Evolutionary conservation across 208 protist genomes (phyloP), one percentile per base, ranked within the genome.

Genomic region (Wallacemonas collosoma): DNA sequence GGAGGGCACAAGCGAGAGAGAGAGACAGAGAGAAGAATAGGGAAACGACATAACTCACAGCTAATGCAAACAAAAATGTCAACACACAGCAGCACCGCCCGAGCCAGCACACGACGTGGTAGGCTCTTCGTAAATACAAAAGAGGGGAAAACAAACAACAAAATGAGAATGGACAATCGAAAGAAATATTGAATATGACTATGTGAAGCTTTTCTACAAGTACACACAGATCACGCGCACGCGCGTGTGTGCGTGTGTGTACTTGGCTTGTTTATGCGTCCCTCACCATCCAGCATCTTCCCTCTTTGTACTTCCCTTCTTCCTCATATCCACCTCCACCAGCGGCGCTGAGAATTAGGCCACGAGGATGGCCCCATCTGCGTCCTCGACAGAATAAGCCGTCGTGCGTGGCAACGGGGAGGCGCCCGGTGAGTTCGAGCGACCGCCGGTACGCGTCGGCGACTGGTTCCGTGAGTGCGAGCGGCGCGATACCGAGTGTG

Each of bases 401-500:
- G 57, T n/a, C 1, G 53, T 17, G 17, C 57, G 57, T 0, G 57
- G 57, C 57, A 63, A 8, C 57, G 57, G 57, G 7, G 57, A 63
- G 17, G 57, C 36, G 9, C 57, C 57, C 5, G 62, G 47, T 8
- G 47, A 54, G 47, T 17, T 11, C 5, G 14, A 38, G 9, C 45
- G 39, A 53, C 45, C 45, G 36, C 57, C 57, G 17, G 57, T 26
- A 38, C 57, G 57, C 17, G 56, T 53, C 6, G 44, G 26, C 8
- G 56, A 53, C 45, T 72, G 77, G 39, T 63, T 50, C 50, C 78
- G 80, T 6, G 83, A 89, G 77, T 71, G 80, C 14, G 80, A 84
- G 62, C 80, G 79, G 69, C 57, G 78, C 11, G 83, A 86, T 35
- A 82, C 83, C 3, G 74, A 70, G 43, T 55, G 83, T 58, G 83